Evolutionary conservation across 2,329 filamentous ascomycete genomes (phyloP), one percentile per base, ranked within the genome.

Genomic region (Tolypocladium guangdongense): DNA sequence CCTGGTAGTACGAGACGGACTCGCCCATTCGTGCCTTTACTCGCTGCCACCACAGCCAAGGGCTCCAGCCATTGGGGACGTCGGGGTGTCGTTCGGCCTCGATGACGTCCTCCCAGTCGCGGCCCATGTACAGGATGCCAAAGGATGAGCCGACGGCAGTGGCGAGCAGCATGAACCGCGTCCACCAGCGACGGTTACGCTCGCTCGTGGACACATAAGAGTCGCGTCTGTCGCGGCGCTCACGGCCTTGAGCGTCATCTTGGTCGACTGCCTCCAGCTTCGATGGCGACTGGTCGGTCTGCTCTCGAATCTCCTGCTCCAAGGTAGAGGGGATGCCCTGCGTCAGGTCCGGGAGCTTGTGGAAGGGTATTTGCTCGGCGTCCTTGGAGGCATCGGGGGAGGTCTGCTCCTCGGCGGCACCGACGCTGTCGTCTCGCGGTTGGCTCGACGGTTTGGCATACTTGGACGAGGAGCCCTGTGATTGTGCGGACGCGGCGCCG

Each of bases 291-390:
- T 59, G 67, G 61, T 62, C 74, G 58, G 59, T 71, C 68, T 56
- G 64, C 32, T 73, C 70, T 0, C 73, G 70, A 54, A 86, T 80
- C 71, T 96, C 92, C 55, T 85, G 85, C 54, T 86, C 88, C 53
- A 96, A 78, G 1, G 91, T 96, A 2, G 91, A 96, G 0, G 92
- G 92, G 57, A 97, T 95, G 58, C 92, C 92, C 64, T 92, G 86
- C n/a, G 90, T 93, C 46, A 97, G 78, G 66, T 97, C 91, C 52
- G 92, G 92, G 14, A 96, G 81, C 52, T 88, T 85, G 63, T 85
- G 79, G 51, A 81, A 76, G 27, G 82, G 75, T 60, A 78, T 73
- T 55, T 72, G 61, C 51, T 73, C 69, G 50, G 64, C 62, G 51
- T 74, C 70, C 49, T 64, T 64, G 36, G 43, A 38, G 24, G 33